A percentile compares a stretch with the other conserved stretches of the same genome.
These are phyloP conservation scores for Rosa lucieae DNA, from an alignment of 306 rosid genomes.

Conservation along the genomic window DNA sequence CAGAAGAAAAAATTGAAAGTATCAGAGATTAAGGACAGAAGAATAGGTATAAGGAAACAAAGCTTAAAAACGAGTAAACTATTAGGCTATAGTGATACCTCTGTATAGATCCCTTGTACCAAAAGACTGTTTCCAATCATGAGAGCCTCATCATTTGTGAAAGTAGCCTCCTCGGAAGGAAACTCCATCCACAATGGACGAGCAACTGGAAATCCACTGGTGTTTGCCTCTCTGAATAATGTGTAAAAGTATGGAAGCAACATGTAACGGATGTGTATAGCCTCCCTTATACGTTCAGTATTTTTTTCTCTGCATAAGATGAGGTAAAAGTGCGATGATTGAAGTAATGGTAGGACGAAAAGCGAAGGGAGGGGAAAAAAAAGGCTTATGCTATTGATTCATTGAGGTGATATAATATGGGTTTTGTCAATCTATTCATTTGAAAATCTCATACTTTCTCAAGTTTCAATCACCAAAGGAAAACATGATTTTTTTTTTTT, in stretches of 20 bases:
- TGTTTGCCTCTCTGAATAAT: slow-evolving; percentile 85
- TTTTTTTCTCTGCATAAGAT: slow-evolving; percentile 67
- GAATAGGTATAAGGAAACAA: neutral
- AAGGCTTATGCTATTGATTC: neutral
- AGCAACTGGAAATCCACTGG: slow-evolving; percentile 76
- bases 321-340: slow-evolving; percentile 23
- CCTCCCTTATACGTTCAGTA: slow-evolving; percentile 76
- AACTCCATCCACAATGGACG: slow-evolving; percentile 99
- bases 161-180: slow-evolving; percentile 89
- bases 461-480: neutral
- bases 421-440: too few species aligned
- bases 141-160: slow-evolving; percentile 89
- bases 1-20: neutral
- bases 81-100: slow-evolving; percentile 44
- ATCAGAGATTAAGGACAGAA: neutral
- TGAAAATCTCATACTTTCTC: neutral
- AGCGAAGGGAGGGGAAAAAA: neutral
- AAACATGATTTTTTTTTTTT: neutral
- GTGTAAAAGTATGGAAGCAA: slow-evolving; percentile 92
- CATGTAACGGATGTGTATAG: slow-evolving; percentile 77
- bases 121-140: slow-evolving; percentile 90
- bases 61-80: neutral
- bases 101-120: slow-evolving; percentile 90
- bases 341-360: slow-evolving; percentile 6
- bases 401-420: neutral